Percentiles rank a stretch among this genome's conserved stretches.
These are phyloP conservation scores for Mimosa pudica DNA, from an alignment of 306 rosid species.

Conservation along the genomic window DNA sequence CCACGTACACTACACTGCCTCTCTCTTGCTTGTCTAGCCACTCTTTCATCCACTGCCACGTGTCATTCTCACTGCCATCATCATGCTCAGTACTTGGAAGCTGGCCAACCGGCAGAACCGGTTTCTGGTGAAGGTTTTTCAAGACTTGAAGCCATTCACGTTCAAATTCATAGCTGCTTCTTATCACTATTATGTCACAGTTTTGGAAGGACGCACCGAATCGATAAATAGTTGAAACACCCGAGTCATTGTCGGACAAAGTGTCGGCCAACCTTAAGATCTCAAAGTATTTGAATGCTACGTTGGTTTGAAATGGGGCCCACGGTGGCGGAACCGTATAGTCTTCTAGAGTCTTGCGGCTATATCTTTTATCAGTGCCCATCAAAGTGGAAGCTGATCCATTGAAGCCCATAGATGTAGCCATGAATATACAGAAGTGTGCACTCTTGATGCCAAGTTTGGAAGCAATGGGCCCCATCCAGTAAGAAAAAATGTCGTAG, in stretches of 20 bases:
- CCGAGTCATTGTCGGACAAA: neutral
- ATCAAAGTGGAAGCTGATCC: neutral
- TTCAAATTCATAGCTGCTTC: constrained; percentile 8
- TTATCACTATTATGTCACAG: neutral
- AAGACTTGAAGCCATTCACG: constrained; percentile 20
- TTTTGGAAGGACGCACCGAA: neutral
- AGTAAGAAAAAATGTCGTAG: constrained; percentile 35
- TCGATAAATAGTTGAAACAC: neutral
- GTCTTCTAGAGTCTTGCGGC: neutral
- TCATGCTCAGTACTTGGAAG: neutral
- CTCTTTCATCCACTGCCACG: neutral
- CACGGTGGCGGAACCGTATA: neutral
- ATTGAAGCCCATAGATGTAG: neutral
- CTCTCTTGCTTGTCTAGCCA: neutral
- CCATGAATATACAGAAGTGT: constrained; percentile 30
- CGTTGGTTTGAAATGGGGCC: neutral
- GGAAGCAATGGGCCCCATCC: constrained; percentile 16
- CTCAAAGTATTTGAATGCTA: neutral
- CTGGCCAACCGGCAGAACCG: neutral
- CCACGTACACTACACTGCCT: neutral
- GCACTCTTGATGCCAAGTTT: constrained; percentile 26
- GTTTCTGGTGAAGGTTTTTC: neutral
- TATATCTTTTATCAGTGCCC: neutral
- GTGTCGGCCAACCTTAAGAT: neutral
- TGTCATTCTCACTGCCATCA: neutral